A percentile compares a stretch with the other conserved stretches of the same genome.
phyloP scores from a whole-genome alignment of 139 green algal genomes.

The Coccomyxa sp. region DNA sequence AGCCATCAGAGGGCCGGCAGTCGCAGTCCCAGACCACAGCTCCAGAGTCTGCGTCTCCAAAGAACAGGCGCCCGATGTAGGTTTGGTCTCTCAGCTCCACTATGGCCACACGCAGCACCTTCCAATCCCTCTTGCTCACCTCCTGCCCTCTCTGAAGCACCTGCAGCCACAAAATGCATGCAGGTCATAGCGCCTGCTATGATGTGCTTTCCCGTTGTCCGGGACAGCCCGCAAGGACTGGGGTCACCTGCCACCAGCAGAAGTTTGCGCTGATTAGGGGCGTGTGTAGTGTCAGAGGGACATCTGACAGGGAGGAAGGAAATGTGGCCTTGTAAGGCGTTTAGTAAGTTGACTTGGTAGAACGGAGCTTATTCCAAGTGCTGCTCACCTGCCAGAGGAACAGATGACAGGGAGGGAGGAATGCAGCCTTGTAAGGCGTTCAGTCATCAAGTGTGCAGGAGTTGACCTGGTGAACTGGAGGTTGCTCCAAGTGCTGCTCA shows the following conservation, averaged over 20 bases:
- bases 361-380: not conserved
- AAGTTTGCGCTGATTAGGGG: not conserved
- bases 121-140: conserved; percentile 51
- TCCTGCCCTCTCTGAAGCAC: conserved; percentile 47
- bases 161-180: conserved; percentile 10
- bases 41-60: conserved; percentile 57
- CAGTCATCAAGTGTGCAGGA: not conserved
- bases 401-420: no score
- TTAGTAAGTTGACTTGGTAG: not conserved
- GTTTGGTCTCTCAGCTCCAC: conserved; percentile 49
- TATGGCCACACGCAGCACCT: conserved; percentile 57
- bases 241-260: not conserved
- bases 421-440: no score
- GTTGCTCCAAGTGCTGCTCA: conserved; percentile 3
- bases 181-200: not conserved
- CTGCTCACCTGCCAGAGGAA: no score
- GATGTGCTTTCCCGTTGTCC: not conserved
- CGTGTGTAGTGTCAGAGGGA: no score
- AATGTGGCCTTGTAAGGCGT: not conserved
- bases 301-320: no score
- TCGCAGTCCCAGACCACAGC: conserved; percentile 67
- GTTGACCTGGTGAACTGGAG: not conserved
- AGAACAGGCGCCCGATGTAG: conserved; percentile 65
- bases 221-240: not conserved
- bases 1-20: conserved; percentile 64